Evolutionary conservation across 495 filamentous ascomycete species (phyloP).

Genomic region (Neurospora sp.): DNA sequence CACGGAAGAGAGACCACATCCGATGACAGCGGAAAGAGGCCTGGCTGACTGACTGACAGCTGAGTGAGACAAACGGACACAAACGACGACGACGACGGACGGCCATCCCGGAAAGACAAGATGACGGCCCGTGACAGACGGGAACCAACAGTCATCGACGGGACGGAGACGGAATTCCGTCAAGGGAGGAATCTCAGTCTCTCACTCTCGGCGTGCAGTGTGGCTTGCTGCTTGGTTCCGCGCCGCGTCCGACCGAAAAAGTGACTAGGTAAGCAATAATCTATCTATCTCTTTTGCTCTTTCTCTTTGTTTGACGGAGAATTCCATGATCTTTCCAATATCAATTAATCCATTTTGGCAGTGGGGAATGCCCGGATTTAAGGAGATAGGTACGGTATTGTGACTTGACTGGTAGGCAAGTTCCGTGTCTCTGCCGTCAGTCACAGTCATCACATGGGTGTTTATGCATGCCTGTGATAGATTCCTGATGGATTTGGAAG

Average conservation of each 20-base stretch:
- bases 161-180: not conserved
- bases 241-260: not conserved
- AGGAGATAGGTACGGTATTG: not conserved
- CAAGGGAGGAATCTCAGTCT: not conserved
- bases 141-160: not conserved
- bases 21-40: not conserved
- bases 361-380: not conserved
- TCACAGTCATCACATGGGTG: not conserved
- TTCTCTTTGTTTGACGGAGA: not conserved
- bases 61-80: not conserved
- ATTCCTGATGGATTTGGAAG: not conserved
- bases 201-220: not conserved
- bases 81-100: not conserved
- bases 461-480: not conserved
- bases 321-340: not conserved
- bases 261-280: not conserved
- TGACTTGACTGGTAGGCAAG: not conserved
- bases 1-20: not conserved
- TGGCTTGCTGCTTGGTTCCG: not conserved
- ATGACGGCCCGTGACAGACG: not conserved
- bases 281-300: not conserved
- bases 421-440: not conserved
- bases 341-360: not conserved
- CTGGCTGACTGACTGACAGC: not conserved
- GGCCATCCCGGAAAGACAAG: not conserved